Base-by-base conservation (phyloP, 1,139 yeast species). In the Geotrichum klebahnii region DNA sequence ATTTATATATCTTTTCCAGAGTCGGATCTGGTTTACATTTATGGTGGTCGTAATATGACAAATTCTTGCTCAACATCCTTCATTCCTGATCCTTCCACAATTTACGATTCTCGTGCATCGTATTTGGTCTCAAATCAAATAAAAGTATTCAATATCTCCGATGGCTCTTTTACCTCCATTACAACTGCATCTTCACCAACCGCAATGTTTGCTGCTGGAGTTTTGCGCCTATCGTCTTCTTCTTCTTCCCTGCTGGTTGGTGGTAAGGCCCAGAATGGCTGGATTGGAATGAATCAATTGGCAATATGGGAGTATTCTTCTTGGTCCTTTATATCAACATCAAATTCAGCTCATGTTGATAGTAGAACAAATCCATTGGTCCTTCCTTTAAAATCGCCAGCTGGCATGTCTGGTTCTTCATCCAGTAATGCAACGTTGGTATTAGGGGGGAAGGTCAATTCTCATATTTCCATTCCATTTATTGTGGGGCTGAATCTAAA, bases 231-330 rank as follows among this genome's bases (percentile, higher is more conserved):
- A 14, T 55, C n/a, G n/a, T n/a, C 56, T 28, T 36, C 46, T 24
- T 28, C 53, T 10, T 55, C 63, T 3, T 53, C 60, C 8, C 54
- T 67, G 41, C 60, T 80, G 37, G 65, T 81, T 32, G 86, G 86
- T 1, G 87, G 87, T 3, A 68, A 68, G 45, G 73, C 83, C 0
- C 57, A 64, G 3, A 61, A 67, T 6, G 82, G 82, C 0, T 80
- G 84, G 83, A 76, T 81, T 32, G 74, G 77, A 50, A 74, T 81
- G 77, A 72, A 73, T 57, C 85, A 81, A 62, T 62, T 80, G 5
- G 84, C 85, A 0, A 59, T 79, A 1, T 80, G 83, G 82, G 78
- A 77, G 55, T 76, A 75, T 51, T 71, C 70, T 45, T 67, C 82
- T 1, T 81, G 87, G 87, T 71, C 80, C 2, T 80, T 78, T 61